These are phyloP conservation scores for Talaromyces albobiverticillius DNA, from an alignment of 2,329 filamentous ascomycete genomes.

Conservation along the genomic window DNA sequence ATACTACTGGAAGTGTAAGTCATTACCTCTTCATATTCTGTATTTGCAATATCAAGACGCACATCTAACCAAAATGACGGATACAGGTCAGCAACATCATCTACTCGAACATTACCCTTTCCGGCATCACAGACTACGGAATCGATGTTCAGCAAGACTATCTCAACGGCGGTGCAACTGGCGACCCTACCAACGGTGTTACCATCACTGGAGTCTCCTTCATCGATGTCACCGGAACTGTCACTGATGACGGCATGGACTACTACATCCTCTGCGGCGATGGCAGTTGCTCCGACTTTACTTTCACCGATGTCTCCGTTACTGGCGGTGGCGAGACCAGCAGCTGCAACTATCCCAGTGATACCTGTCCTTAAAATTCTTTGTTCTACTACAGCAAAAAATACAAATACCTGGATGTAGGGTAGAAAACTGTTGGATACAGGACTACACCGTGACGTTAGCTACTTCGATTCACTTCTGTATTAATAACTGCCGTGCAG, in stretches of 20 bases:
- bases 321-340: slow-evolving; percentile 50
- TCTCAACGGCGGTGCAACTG: slow-evolving; percentile 45
- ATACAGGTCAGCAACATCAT: slow-evolving; percentile 32
- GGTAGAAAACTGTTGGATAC: too few relatives aligned
- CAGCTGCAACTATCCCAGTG: slow-evolving; percentile 28
- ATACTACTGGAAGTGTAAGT: neutral
- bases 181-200: slow-evolving; percentile 37
- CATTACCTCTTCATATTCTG: neutral
- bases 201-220: slow-evolving; percentile 33
- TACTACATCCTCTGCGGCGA: slow-evolving; percentile 54
- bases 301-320: slow-evolving; percentile 49
- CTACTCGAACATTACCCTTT: slow-evolving; percentile 48
- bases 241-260: slow-evolving; percentile 27
- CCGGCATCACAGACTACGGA: slow-evolving; percentile 48
- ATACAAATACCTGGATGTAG: too few relatives aligned
- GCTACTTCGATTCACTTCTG: too few relatives aligned
- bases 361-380: neutral
- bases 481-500: too few relatives aligned
- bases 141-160: slow-evolving; percentile 55
- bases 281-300: slow-evolving; percentile 52
- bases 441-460: too few relatives aligned
- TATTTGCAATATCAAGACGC: neutral
- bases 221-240: slow-evolving; percentile 35
- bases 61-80: neutral
- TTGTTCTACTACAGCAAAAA: too few relatives aligned